A percentile compares a stretch with the other conserved stretches of the same genome.
These are phyloP conservation scores for Coemansia sp. DNA, from an alignment of 192 early-diverging fungal species.

Conservation along the genomic window DNA sequence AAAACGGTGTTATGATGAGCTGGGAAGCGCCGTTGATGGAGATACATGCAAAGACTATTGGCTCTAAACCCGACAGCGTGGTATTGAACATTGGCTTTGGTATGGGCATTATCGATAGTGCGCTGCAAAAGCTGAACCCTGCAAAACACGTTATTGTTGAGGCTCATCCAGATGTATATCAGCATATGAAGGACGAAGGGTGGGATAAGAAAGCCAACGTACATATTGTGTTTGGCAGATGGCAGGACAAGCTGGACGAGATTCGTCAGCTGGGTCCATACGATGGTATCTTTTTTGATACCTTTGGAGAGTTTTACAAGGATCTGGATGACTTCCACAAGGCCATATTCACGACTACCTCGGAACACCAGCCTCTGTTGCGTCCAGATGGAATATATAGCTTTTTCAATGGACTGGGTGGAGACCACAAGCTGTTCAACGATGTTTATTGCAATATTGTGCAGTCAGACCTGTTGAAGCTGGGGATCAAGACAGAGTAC, in stretches of 20 bases:
- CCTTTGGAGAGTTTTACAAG: conserved; percentile 91
- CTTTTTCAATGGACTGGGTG: conserved; percentile 93
- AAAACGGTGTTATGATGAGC: conserved; percentile 97
- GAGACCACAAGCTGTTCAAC: conserved; percentile 94
- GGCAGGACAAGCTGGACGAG: conserved; percentile 83
- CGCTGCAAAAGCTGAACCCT: conserved; percentile 72
- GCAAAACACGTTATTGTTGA: conserved; percentile 87
- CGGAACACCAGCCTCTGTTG: conserved; percentile 59
- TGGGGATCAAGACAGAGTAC: conserved; percentile 76
- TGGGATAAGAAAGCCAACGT: conserved; percentile 87
- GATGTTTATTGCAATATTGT: conserved; percentile 89
- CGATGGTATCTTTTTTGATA: conserved; percentile 95
- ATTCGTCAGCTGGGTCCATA: conserved; percentile 62
- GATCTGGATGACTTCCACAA: conserved; percentile 73
- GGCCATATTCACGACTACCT: conserved; percentile 38
- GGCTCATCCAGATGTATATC: conserved; percentile 95
- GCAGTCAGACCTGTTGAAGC: conserved; percentile 73
- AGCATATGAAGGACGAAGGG: conserved; percentile 74
- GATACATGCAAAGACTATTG: conserved; percentile 77
- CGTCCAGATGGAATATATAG: conserved; percentile 80
- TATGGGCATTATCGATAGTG: conserved; percentile 84
- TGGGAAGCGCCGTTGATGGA: conserved; percentile 96
- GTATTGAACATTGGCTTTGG: conserved; percentile 71
- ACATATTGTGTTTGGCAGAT: conserved; percentile 82
- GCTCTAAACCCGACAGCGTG: conserved; percentile 31